Evolutionary conservation across 768 basidiomycete species (phyloP).

Genomic region (Amanita fuliginea): DNA sequence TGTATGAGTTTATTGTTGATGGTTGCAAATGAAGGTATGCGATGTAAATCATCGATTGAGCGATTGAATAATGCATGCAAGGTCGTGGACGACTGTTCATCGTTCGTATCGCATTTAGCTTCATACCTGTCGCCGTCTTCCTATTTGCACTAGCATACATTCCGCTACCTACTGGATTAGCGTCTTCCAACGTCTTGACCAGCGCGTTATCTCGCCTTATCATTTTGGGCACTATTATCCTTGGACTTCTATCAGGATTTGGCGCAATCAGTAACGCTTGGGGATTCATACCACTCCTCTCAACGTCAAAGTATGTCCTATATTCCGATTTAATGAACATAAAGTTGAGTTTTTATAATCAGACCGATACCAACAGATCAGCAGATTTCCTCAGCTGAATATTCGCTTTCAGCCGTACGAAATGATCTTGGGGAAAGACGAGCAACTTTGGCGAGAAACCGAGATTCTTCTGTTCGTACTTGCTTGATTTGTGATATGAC

Average conservation of each 20-base stretch:
- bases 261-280: constrained; percentile 64
- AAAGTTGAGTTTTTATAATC: not conserved
- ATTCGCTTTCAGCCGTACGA: constrained; percentile 47
- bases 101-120: constrained; percentile 27
- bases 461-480: constrained; percentile 11
- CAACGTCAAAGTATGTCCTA: constrained; percentile 15
- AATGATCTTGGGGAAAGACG: constrained; percentile 37
- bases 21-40: constrained; percentile 13
- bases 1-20: constrained; percentile 49
- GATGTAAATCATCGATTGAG: not conserved
- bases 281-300: constrained; percentile 39
- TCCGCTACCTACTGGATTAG: constrained; percentile 48
- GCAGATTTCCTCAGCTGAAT: constrained; percentile 45
- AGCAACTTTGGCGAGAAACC: constrained; percentile 20
- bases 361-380: constrained; percentile 34
- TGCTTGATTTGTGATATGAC: not conserved
- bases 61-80: not conserved
- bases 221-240: constrained; percentile 65
- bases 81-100: constrained; percentile 16
- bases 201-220: constrained; percentile 52
- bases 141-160: constrained; percentile 54
- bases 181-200: constrained; percentile 28
- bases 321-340: not conserved
- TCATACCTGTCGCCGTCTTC: constrained; percentile 43
- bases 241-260: constrained; percentile 75